Percentiles rank a stretch among this genome's conserved stretches.
These are phyloP conservation scores for Fusarium beomiforme DNA, from an alignment of 2,329 filamentous ascomycete genomes.

Conservation along the genomic window DNA sequence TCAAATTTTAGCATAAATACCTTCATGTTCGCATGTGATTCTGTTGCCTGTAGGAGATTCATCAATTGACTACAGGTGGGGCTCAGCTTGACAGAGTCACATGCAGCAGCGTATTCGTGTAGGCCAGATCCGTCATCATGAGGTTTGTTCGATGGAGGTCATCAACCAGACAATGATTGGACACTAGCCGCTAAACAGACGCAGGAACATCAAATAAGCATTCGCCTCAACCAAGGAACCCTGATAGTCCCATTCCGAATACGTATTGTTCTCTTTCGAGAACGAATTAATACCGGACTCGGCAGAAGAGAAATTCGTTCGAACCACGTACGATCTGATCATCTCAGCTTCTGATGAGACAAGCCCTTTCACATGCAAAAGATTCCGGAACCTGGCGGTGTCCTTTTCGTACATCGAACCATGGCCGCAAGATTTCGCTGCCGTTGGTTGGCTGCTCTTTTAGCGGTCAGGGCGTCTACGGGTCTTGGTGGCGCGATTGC, in stretches of 20 bases:
- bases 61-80: neutral
- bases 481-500: conserved; percentile 33
- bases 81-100: conserved; percentile 14
- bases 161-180: conserved; percentile 29
- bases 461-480: conserved; percentile 33
- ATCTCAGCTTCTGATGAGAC: neutral
- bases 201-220: conserved; percentile 16
- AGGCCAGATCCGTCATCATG: conserved; percentile 15
- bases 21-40: conserved; percentile 26
- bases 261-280: conserved; percentile 10
- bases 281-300: conserved; percentile 34
- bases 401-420: conserved; percentile 34
- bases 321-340: conserved; percentile 29
- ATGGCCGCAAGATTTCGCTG: conserved; percentile 10
- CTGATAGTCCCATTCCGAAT: conserved; percentile 8
- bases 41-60: neutral
- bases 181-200: neutral
- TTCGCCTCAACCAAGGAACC: neutral
- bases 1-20: neutral
- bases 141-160: conserved; percentile 16
- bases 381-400: conserved; percentile 35
- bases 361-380: conserved; percentile 32
- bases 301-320: conserved; percentile 22
- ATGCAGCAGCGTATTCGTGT: conserved; percentile 35
- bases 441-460: conserved; percentile 25